phyloP scores from a whole-genome alignment of 225 moss, liverwort and hornwort genomes.

The Pseudoscleropodium purum region DNA sequence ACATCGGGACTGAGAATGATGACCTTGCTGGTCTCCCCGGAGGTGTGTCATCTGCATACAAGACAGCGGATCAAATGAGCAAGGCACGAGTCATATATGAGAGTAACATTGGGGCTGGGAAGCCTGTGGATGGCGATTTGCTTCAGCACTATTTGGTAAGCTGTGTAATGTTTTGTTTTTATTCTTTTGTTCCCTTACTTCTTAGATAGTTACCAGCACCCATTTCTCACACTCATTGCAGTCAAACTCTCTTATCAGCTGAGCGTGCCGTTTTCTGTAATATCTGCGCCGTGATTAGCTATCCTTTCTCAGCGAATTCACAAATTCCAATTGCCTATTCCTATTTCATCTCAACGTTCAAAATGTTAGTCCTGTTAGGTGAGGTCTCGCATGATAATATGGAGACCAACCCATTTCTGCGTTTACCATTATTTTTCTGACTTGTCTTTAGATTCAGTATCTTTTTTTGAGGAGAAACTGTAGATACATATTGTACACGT shows the following conservation, averaged over 20 bases:
- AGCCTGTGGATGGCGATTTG: conserved; percentile 56
- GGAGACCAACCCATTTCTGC: not conserved
- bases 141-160: conserved; percentile 83
- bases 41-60: conserved; percentile 58
- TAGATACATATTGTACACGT: not conserved
- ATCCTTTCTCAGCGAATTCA: not conserved
- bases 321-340: not conserved
- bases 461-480: not conserved
- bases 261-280: not conserved
- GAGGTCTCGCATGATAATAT: not conserved
- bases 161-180: not conserved
- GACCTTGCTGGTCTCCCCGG: conserved; percentile 57
- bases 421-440: not conserved
- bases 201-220: not conserved
- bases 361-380: not conserved
- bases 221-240: not conserved
- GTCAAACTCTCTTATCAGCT: not conserved
- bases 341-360: not conserved
- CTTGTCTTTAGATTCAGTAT: not conserved
- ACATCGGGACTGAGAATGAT: conserved; percentile 54
- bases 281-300: not conserved
- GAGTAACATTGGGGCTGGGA: conserved; percentile 41
- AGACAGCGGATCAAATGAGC: conserved; percentile 62
- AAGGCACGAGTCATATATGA: conserved; percentile 61
- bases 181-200: not conserved